Base-by-base conservation (phyloP, 805 yeast genomes). In the Maudiozyma saulgeensis region DNA sequence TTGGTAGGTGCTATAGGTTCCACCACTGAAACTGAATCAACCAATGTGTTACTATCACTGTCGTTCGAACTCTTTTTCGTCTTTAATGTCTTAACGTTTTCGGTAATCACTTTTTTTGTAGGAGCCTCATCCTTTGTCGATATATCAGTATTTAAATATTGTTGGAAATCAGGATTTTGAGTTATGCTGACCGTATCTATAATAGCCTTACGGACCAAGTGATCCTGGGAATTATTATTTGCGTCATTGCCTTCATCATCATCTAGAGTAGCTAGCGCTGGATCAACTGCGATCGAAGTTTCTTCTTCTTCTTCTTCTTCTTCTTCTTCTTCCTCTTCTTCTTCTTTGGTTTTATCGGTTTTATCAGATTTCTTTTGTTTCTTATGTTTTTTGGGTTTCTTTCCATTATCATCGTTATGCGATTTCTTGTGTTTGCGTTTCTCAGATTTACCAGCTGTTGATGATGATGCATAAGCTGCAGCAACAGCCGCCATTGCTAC, bases 131-230 rank as follows among this genome's bases (percentile, higher is more conserved):
- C 35, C 34, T 39, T 49, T 21, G 41, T 54, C 7, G 56, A 44
- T 19, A 61, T 62, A 32, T 61, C 69, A 3, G 68, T 60, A 42
- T 60, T 64, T 41, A 63, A 48, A 47, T 62, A 62, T 51, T 64
- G 68, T 50, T 67, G 70, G 49, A 69, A 68, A 50, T 63, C 68
- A 6, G 68, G 69, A 46, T 69, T 72, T 50, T 68, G 73, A 2
- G 83, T 82, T 50, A 82, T 70, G 41, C 81, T 79, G 46, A 82
- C 73, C 0, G 87, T 86, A 56, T 82, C 86, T 53, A 81, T 69
- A 43, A 84, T 80, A 1, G 86, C 87, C 44, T 82, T 87, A 51
- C 82, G 80, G 11, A 82, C 88, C 49, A 83, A 68, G 54, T 76
- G 82, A 49, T 79, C 84, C 56, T 80, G 84, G 41, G 79, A 82